Percentiles rank a stretch among this genome's conserved stretches.
Conservation (phyloP, 2,329 filamentous ascomycete genomes). For the Blastomyces silverae region DNA sequence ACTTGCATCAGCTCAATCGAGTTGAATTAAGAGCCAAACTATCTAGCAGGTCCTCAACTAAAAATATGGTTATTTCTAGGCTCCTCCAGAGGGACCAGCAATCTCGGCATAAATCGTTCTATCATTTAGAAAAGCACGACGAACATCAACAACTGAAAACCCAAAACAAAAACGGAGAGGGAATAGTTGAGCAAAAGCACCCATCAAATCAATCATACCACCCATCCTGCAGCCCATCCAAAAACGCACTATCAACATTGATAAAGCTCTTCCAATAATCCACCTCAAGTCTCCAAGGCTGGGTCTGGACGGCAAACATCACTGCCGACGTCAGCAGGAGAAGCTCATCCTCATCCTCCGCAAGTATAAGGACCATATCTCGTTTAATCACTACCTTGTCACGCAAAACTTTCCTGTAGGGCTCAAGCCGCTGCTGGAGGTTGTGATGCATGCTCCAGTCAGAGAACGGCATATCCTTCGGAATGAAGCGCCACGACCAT, state of each 20-base stretch:
- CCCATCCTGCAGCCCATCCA: constrained; percentile 37
- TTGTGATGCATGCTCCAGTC: constrained; percentile 43
- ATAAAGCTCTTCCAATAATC: constrained; percentile 50
- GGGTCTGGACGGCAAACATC: constrained; percentile 44
- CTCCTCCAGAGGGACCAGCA: not conserved
- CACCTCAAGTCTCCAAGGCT: constrained; percentile 46
- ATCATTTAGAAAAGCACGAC: not conserved
- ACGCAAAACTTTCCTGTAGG: constrained; percentile 23
- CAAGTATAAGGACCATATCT: constrained; percentile 46
- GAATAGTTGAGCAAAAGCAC: not conserved
- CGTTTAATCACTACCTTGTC: constrained; percentile 38
- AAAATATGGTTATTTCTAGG: not conserved
- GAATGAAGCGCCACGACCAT: constrained; percentile 46
- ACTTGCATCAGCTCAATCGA: not conserved
- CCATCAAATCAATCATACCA: constrained; percentile 16
- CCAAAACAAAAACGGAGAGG: not conserved
- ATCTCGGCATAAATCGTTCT: not conserved
- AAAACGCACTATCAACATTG: constrained; percentile 42
- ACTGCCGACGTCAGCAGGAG: constrained; percentile 36
- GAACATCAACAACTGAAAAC: not conserved
- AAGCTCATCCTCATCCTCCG: constrained; percentile 37
- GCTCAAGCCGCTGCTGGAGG: constrained; percentile 29
- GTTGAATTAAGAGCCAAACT: not conserved
- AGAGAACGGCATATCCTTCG: constrained; percentile 42
- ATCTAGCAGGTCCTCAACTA: not conserved